These are phyloP conservation scores for Phascolomyces articulosus DNA, from an alignment of 371 early-diverging fungal species.

Conservation along the genomic window DNA sequence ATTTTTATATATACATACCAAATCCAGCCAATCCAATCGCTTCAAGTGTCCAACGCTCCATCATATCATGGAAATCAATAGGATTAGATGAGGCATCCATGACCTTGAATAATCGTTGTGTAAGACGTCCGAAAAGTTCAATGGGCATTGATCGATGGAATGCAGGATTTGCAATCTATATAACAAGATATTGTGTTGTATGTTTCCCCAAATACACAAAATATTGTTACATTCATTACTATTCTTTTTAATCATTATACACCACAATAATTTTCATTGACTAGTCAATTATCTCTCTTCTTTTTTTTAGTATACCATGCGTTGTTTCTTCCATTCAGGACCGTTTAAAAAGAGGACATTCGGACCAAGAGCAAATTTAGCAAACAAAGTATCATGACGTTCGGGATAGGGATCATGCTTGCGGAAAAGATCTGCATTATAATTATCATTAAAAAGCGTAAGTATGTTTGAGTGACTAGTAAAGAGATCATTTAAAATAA, in stretches of 20 bases:
- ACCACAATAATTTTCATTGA: too few relatives aligned
- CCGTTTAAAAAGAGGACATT: conserved; percentile 24
- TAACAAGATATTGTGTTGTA: too few relatives aligned
- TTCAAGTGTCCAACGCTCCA: conserved; percentile 29
- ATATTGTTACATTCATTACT: too few relatives aligned
- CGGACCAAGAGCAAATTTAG: conserved; percentile 13
- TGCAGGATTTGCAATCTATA: conserved; percentile 27
- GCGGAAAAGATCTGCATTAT: background rate
- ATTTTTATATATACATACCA: background rate
- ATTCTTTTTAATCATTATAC: too few relatives aligned
- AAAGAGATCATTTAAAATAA: too few relatives aligned
- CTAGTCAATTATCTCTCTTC: too few relatives aligned
- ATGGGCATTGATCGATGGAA: conserved; percentile 34
- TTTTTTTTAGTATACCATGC: conserved; percentile 12
- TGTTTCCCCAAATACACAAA: too few relatives aligned
- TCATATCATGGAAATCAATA: conserved; percentile 23
- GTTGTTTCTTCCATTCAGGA: conserved; percentile 21
- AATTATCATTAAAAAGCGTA: background rate
- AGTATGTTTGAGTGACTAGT: background rate
- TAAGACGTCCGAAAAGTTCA: conserved; percentile 23
- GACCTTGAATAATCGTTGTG: conserved; percentile 19
- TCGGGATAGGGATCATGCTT: background rate
- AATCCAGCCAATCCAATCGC: conserved; percentile 37
- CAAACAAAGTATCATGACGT: conserved; percentile 1
- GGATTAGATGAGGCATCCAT: conserved; percentile 20